Percentiles rank a stretch among this genome's conserved stretches.
phyloP scores from a whole-genome alignment of 83 land plant genomes.

The Picea abies region DNA sequence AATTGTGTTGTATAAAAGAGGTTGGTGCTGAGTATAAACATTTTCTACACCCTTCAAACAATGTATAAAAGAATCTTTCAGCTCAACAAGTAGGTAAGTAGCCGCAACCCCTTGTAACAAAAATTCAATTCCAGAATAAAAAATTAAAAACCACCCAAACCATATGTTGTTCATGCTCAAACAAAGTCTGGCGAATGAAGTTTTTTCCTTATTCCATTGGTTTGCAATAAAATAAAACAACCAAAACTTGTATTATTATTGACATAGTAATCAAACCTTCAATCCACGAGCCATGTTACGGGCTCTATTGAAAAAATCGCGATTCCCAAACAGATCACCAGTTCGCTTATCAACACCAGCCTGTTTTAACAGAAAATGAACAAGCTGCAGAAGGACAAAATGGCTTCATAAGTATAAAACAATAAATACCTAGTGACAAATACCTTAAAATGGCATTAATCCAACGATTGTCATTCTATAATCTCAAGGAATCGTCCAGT shows the following conservation, averaged over 20 bases:
- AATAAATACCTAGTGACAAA: background rate
- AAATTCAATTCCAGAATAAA: background rate
- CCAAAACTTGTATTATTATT: background rate
- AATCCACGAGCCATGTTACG: constrained; percentile 99
- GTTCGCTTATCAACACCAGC: constrained; percentile 94
- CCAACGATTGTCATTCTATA: background rate
- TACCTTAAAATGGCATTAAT: background rate
- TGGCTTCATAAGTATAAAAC: background rate
- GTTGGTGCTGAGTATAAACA: constrained; percentile 99
- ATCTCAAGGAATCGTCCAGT: constrained; percentile 1
- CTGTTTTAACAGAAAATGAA: constrained; percentile 87
- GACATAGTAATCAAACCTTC: constrained; percentile 57
- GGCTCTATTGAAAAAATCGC: constrained; percentile 91
- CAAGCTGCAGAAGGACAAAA: constrained; percentile 59
- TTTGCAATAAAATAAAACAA: background rate
- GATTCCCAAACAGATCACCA: constrained; percentile 92
- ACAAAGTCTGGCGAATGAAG: background rate
- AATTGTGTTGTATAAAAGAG: constrained; percentile 87
- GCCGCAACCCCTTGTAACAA: background rate
- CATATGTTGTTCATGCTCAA: background rate
- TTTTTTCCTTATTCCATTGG: background rate
- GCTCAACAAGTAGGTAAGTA: background rate
- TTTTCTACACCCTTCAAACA: constrained; percentile 91
- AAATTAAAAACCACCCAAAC: background rate
- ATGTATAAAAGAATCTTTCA: background rate